phyloP scores from a whole-genome alignment of 2,329 filamentous ascomycete species.

The Septoria petroselini region DNA sequence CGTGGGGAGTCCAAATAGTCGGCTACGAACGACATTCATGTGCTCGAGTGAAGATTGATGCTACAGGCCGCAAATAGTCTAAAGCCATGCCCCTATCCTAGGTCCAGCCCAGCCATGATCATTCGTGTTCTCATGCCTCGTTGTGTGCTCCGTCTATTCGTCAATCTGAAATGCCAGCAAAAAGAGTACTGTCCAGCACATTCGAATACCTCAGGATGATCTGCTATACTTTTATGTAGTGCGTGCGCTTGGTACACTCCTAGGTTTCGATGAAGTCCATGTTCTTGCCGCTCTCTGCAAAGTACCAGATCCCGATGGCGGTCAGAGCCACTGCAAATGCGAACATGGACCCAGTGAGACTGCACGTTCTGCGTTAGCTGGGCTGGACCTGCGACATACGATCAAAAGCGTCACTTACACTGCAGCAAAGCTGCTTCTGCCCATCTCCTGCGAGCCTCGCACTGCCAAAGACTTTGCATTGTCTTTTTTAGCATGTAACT shows the following conservation, averaged over 20 bases:
- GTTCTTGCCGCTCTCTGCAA: constrained; percentile 10
- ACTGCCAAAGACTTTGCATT: constrained; percentile 20
- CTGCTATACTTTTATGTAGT: neutral
- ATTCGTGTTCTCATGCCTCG: constrained; percentile 3
- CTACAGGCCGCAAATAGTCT: neutral
- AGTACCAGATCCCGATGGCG: constrained; percentile 17
- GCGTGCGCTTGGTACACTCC: neutral
- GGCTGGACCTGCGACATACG: neutral
- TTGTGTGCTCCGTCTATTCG: neutral
- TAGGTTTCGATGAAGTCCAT: constrained; percentile 17
- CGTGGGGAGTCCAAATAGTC: too few relatives aligned
- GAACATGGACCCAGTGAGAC: constrained; percentile 17
- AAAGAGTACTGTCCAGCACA: neutral
- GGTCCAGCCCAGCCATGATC: neutral
- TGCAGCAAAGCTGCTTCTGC: constrained; percentile 2
- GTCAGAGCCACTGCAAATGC: constrained; percentile 19
- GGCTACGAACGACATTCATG: too few relatives aligned
- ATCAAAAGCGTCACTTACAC: constrained; percentile 7
- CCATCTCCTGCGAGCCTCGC: constrained; percentile 6
- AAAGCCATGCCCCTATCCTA: neutral
- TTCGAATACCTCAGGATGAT: neutral
- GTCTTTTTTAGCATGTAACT: constrained; percentile 15
- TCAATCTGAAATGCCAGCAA: neutral
- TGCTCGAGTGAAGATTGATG: neutral
- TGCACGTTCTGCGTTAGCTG: neutral